Percentiles rank a stretch among this genome's conserved stretches.
Evolutionary conservation across 2,329 filamentous ascomycete species (phyloP).

Genomic region (Aciculosporium take): DNA sequence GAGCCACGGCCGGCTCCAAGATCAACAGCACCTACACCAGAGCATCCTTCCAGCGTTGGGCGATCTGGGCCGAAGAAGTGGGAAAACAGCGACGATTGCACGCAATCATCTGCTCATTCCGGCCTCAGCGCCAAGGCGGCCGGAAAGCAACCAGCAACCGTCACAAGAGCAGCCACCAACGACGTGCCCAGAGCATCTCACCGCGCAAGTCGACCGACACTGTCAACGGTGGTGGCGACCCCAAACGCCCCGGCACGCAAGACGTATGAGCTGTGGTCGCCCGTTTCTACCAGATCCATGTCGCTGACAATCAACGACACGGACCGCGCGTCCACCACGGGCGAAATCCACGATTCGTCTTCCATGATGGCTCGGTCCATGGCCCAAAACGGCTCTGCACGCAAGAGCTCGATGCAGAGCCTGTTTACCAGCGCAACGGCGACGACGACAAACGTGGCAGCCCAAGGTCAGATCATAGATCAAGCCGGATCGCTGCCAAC

Average conservation of each 20-base stretch:
- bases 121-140: conserved; percentile 30
- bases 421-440: conserved; percentile 23
- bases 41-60: conserved; percentile 10
- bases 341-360: conserved; percentile 5
- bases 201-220: not conserved
- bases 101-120: not conserved
- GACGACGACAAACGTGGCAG: conserved; percentile 27
- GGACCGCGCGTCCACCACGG: conserved; percentile 4
- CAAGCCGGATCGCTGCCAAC: conserved; percentile 20
- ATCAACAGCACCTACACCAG: conserved; percentile 15
- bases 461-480: conserved; percentile 30
- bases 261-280: conserved; percentile 1
- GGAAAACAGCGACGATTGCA: not conserved
- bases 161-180: conserved; percentile 8
- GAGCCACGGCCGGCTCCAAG: conserved; percentile 7
- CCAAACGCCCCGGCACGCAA: conserved; percentile 1
- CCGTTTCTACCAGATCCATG: conserved; percentile 1
- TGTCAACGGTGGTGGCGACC: not conserved
- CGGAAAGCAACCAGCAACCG: conserved; percentile 32
- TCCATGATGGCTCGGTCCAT: conserved; percentile 19
- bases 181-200: conserved; percentile 8
- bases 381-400: conserved; percentile 17
- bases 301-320: conserved; percentile 3
- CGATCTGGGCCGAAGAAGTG: not conserved
- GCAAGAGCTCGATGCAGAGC: conserved; percentile 10